Conservation (phyloP, 1,139 yeast species). For the Sugiyamaella grinbergsii region DNA sequence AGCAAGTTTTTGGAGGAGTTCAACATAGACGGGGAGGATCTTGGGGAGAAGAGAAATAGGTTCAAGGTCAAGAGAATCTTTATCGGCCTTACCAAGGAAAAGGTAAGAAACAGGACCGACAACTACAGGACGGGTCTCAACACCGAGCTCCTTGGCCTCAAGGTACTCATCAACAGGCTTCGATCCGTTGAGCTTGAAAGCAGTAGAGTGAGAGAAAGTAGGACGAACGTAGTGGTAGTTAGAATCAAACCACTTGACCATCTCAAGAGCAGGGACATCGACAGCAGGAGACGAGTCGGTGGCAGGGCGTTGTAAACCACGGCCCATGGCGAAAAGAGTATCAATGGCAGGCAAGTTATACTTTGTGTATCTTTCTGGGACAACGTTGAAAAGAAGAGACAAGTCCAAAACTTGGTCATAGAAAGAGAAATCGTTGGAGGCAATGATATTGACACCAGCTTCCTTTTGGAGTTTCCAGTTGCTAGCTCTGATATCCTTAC, state of each 20-base stretch:
- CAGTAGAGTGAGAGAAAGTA: constrained; percentile 92
- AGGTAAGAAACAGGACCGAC: constrained; percentile 96
- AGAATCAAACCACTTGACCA: constrained; percentile 99
- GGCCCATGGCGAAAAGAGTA: constrained; percentile 98
- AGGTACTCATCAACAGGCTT: constrained; percentile 97
- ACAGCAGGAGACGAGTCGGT: constrained; percentile 85
- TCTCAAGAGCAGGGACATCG: constrained; percentile 98
- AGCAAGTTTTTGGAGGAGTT: constrained; percentile 81
- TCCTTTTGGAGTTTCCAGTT: constrained; percentile 98
- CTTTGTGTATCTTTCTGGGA: constrained; percentile 96
- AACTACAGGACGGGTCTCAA: constrained; percentile 95
- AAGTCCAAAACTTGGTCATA: constrained; percentile 96
- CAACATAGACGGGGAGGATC: constrained; percentile 88
- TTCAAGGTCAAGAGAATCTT: constrained; percentile 92
- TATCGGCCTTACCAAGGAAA: constrained; percentile 96
- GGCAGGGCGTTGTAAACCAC: constrained; percentile 98
- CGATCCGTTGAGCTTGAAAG: constrained; percentile 92
- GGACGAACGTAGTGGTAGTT: constrained; percentile 99
- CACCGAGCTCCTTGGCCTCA: constrained; percentile 96
- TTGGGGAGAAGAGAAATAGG: constrained; percentile 87
- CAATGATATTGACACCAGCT: constrained; percentile 96
- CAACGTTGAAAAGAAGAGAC: constrained; percentile 88
- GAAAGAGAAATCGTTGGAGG: constrained; percentile 97
- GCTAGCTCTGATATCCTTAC: constrained; percentile 91
- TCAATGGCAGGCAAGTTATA: constrained; percentile 87